Conservation (phyloP, 108 stramenopile species). For the Nitzschia inconspicua region DNA sequence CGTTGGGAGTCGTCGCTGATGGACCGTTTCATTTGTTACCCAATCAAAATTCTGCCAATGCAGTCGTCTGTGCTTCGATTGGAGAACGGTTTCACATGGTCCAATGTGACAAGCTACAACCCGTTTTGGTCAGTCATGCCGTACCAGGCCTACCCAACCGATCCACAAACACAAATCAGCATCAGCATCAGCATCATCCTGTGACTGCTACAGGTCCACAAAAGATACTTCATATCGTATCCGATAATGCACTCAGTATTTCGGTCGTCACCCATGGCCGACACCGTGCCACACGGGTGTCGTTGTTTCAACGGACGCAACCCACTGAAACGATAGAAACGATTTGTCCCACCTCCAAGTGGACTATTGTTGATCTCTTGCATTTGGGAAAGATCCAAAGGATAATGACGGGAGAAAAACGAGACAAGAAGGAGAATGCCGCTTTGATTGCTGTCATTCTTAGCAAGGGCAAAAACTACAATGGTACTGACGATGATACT, state of each 20-base stretch:
- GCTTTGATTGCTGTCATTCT: constrained; percentile 60
- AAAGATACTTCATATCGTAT: constrained; percentile 46
- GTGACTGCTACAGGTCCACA: constrained; percentile 5
- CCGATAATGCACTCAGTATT: constrained; percentile 64
- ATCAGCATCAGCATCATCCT: no score
- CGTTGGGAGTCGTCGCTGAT: constrained; percentile 50
- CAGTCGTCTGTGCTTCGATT: constrained; percentile 62
- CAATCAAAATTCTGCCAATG: constrained; percentile 42
- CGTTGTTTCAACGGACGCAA: constrained; percentile 58
- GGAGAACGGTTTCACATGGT: constrained; percentile 78
- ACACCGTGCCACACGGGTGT: constrained; percentile 28
- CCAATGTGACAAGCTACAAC: constrained; percentile 61
- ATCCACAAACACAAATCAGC: no score
- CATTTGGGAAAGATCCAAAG: constrained; percentile 59
- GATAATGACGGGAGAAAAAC: constrained; percentile 49
- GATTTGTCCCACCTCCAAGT: constrained; percentile 22
- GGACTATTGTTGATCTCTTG: constrained; percentile 68
- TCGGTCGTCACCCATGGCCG: constrained; percentile 57
- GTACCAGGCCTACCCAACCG: constrained; percentile 48
- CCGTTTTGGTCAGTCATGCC: constrained; percentile 66
- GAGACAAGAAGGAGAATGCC: constrained; percentile 72
- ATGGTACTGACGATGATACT: constrained; percentile 27
- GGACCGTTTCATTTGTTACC: constrained; percentile 60
- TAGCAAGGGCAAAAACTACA: constrained; percentile 27
- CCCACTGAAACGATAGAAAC: constrained; percentile 37